Base-by-base conservation (phyloP, 1,284 basidiomycete genomes). In the Macrocystidia cucumis region DNA sequence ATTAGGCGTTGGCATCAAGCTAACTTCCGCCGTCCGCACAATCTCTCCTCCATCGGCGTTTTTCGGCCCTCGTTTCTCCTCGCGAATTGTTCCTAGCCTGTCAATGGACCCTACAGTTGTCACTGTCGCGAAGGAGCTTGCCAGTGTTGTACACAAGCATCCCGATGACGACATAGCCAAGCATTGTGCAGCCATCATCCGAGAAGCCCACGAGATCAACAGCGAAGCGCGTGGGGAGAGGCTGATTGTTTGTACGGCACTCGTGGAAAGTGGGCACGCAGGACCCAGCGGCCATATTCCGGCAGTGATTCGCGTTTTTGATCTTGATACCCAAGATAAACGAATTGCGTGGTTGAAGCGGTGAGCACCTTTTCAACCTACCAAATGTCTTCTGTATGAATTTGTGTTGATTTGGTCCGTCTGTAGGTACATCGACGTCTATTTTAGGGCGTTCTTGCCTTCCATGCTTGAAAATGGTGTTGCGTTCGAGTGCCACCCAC, bases 1-100 rank as follows among this genome's bases (percentile, higher is more conserved):
- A 41, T 56, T 72, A 2, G 65, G 60, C 6, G 60, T 72, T 27
- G 71, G 71, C 5, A 60, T 73, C 40, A 72, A 68, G 41, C 59
- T 74, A 16, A 74, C 71, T 2, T 70, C 67, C 9, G 69, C 69
- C 5, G 57, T 72, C n/a, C 66, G 71, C 38, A 71, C 69, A 1
- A 72, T 74, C 25, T 72, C 69, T n/a, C 70, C 70, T 2, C 63
- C 67, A 27, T 68, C 67, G 3, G 70, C 69, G 2, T 69, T 65
- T 44, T 49, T 72, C 6, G 69, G 71, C 2, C 69, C 69, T 1
- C 61, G 67, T 55, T 59, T 80, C 66, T 62, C 74, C 48, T 41
- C 74, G 47, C 46, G 81, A 47, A 60, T 87, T 58, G 67, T 88
- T 59, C 59, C 84, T 55, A 60, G 68, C 54, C 62, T 90, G 58